phyloP scores from a whole-genome alignment of 345 rosid species.

The Stellera chamaejasme region DNA sequence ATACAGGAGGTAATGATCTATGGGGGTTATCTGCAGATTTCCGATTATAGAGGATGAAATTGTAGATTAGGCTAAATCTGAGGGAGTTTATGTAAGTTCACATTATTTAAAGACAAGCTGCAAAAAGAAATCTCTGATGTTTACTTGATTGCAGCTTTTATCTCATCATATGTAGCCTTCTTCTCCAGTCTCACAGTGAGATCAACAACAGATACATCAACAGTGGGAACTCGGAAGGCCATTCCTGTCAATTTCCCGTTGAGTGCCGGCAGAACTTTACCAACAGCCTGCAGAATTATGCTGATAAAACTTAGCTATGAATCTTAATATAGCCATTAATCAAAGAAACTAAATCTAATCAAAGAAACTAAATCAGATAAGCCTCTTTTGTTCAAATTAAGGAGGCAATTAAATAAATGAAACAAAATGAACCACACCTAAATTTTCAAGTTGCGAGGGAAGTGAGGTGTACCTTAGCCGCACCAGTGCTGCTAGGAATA shows the following conservation, averaged over 20 bases:
- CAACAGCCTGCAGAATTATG: slow-evolving; percentile 40
- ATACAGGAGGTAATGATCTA: too few species aligned
- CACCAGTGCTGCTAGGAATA: slow-evolving; percentile 74
- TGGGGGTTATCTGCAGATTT: too few species aligned
- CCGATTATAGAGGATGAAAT: too few species aligned
- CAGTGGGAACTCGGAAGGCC: slow-evolving; percentile 72
- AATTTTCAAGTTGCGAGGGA: background rate
- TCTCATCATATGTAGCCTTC: slow-evolving; percentile 44
- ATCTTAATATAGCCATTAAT: background rate
- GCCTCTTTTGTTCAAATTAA: too few species aligned
- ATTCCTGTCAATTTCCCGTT: slow-evolving; percentile 65
- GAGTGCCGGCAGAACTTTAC: slow-evolving; percentile 50
- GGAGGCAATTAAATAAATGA: background rate
- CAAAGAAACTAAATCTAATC: background rate
- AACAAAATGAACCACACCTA: background rate
- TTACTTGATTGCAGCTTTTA: slow-evolving; percentile 57
- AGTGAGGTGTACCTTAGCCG: slow-evolving; percentile 43
- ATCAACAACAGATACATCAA: slow-evolving; percentile 69
- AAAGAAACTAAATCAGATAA: background rate
- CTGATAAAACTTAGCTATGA: background rate
- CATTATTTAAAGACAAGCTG: background rate
- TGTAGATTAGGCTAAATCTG: too few species aligned
- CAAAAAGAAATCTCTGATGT: slow-evolving; percentile 1
- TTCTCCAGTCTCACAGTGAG: slow-evolving; percentile 62
- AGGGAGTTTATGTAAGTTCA: too few species aligned